Evolutionary conservation across 2,329 filamentous ascomycete species (phyloP), one percentile per base, ranked within the genome.

Genomic region (Xylariaceae sp.): DNA sequence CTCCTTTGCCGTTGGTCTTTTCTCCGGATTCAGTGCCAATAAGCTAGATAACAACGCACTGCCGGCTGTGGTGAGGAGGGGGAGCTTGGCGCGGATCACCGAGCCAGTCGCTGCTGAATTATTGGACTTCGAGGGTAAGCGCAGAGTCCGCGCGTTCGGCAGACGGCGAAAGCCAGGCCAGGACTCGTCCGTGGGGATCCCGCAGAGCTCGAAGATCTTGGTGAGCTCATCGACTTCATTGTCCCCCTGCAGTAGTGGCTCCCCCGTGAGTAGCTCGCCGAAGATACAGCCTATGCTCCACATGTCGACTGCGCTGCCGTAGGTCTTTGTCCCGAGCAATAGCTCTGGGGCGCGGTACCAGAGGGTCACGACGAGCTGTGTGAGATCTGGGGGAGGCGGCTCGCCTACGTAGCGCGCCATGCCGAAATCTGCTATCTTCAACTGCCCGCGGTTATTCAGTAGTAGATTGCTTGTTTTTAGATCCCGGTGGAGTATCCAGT

Each of bases 281-380:
- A 99, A 95, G 63, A 99, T 90, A 71, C 94, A 97, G 11, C 94
- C 94, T 3, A 97, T 75, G 69, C 88, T 95, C 94, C 94, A 99
- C 79, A 97, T 87, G 71, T 97, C 94, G 60, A 97, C 78, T 53
- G 87, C 81, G 1, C 78, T 73, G 51, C 80, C 85, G 71, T 99
- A 99, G 14, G 77, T 78, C 33, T 81, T 80, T 0, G 88, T 76
- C 6, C 94, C 94, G 3, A 97, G 82, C 2, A 99, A 79, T 11
- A 97, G 80, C 70, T 97, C 94, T 0, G 94, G 94, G 1, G 89
- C 81, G 49, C 94, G 88, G 68, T 99, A 99, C 94, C 94, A 99
- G 6, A 99, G 80, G 6, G 94, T 99, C 15, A 97, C 92, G 54
- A 99, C 94, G 42, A 97, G 81, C 65, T 92, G 87, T 2, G 94